Evolutionary conservation across 352 stramenopile species (phyloP), one percentile per base, ranked within the genome.

Genomic region (Phytophthora lateralis): DNA sequence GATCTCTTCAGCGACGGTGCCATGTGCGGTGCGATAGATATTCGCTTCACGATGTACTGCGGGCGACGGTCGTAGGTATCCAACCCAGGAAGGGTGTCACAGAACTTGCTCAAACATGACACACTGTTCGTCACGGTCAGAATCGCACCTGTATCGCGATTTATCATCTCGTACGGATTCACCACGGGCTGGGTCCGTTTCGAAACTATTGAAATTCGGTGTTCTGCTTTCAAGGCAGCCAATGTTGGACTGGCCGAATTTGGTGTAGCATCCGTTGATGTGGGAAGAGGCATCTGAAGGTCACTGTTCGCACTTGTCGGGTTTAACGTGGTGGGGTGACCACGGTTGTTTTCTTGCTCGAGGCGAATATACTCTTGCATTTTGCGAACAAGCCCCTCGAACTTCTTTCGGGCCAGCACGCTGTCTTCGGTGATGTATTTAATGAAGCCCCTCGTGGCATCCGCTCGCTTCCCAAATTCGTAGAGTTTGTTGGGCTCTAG

Each of bases 41-140:
- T 82, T 7, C 87, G 81, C 60, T 82, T 89, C 29, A 94, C 73
- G 12, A 74, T 76, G 46, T 96, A 96, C 53, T 93, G 77, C 11
- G 85, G 73, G 2, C 81, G 85, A 26, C 80, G 80, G 48, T 96
- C 87, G 53, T 91, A 94, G 26, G 86, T 96, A 45, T 93, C 82
- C 27, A 94, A 66, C 0, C 85, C 85, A 37, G 87, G 87, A 9
- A 96, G 64, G 0, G 87, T 91, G 47, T 93, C 78, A 66, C 85
- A 96, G 29, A 96, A 92, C 15, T 79, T 77, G 58, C 80, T 93
- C 20, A 96, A 69, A 45, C 78, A 81, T 11, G 44, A 51, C 6
- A 91, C 75, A 21, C 83, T 90, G 41, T 91, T 96, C 0, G 49
- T 30, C 34, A 89, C 60, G 41, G 88, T 85, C 24, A 96, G 53